Evolutionary conservation across 306 rosid genomes (phyloP), one percentile per base, ranked within the genome.

Genomic region (Adenanthera pavonina): DNA sequence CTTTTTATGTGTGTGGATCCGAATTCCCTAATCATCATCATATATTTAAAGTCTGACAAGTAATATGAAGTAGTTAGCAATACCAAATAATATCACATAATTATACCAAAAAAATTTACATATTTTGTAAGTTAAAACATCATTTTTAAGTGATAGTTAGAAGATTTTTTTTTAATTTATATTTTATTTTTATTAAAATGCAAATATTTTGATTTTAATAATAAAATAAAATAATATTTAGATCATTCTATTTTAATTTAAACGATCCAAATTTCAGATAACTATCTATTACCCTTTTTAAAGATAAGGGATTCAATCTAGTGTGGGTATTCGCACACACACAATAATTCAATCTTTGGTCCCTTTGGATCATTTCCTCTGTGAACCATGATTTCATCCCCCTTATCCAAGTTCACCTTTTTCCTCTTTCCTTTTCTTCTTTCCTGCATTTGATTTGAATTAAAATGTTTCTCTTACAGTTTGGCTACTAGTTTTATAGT

Each of bases 261-360:
- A 25, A 25, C 30, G 30, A 25, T 25, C 30, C 30, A 25, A 25
- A 25, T 25, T 25, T 25, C 30, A 25, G 30, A 25, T 25, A 25
- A 25, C 30, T 25, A 0, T 25, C 30, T 25, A 25, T 25, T 25
- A 1, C 30, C 30, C 30, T 25, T 25, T 25, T 25, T 25, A 25
- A 25, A 25, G 30, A 25, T 25, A 25, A 25, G 30, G 30, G 30
- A 25, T 25, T 25, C 30, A 25, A 25, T 25, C 30, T 25, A 25
- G 30, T 25, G 30, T 25, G 30, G 30, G 30, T 25, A 25, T 25
- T 25, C 30, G 1, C 30, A 25, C 80, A 62, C 69, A 69, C 85
- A 72, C 85, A 87, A 87, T 89, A 60, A 89, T 89, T 87, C 82
- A 80, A 78, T 81, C 87, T 41, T 75, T 86, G 86, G 61, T 87